These are phyloP conservation scores for Fusarium pseudocircinatum DNA, from an alignment of 2,329 filamentous ascomycete genomes.

Conservation along the genomic window DNA sequence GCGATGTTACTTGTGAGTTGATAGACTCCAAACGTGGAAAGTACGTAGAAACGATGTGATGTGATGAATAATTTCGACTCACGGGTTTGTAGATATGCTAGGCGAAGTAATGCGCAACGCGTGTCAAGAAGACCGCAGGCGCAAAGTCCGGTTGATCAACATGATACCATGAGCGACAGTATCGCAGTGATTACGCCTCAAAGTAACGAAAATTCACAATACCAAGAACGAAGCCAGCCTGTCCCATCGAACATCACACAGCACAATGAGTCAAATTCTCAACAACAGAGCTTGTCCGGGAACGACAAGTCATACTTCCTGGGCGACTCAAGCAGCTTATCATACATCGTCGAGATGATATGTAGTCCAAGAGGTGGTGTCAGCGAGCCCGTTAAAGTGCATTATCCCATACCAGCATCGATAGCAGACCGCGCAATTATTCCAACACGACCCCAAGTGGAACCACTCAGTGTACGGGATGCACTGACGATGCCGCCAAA, in stretches of 20 bases:
- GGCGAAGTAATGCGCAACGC: constrained; percentile 1
- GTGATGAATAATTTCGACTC: neutral
- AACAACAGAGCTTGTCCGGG: neutral
- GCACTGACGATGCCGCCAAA: constrained; percentile 6
- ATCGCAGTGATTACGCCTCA: neutral
- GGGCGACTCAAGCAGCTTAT: constrained; percentile 29
- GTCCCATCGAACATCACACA: accelerated
- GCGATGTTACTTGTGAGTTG: constrained; percentile 21
- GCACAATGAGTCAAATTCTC: neutral
- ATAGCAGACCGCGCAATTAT: constrained; percentile 18
- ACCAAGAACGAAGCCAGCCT: accelerated
- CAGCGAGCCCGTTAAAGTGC: constrained; percentile 33
- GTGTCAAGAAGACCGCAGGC: neutral
- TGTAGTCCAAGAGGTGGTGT: constrained; percentile 18
- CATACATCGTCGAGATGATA: constrained; percentile 36
- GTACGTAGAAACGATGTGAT: neutral
- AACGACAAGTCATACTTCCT: constrained; percentile 13
- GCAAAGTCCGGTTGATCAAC: neutral
- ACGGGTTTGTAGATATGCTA: neutral
- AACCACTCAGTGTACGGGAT: constrained; percentile 7
- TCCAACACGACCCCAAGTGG: neutral
- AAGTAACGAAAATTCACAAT: accelerated
- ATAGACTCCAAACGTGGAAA: constrained; percentile 33
- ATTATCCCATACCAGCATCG: constrained; percentile 33
- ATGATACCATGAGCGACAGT: neutral